Base-by-base conservation (phyloP, 2,329 filamentous ascomycete genomes). In the Fusarium illudens region DNA sequence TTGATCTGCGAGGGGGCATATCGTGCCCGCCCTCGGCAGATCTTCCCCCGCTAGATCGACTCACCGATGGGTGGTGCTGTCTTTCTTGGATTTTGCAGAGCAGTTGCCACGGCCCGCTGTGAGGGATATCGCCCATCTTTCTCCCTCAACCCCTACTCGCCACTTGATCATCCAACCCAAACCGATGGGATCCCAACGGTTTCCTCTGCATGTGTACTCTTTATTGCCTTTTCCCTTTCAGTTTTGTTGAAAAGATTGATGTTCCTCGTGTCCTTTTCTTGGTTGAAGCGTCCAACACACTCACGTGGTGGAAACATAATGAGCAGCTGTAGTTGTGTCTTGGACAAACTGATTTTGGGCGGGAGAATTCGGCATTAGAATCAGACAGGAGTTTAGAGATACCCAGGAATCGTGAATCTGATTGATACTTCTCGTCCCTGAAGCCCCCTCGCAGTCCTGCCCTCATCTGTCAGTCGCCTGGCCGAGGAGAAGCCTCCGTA, bases 381-480 rank as follows among this genome's bases (percentile, higher is more conserved):
- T 50, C 66, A 72, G 60, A 68, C 29, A 51, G 69, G 69, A 62
- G 69, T 71, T 66, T 51, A 52, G 60, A 61, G 59, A 65, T 64
- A 62, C 61, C 64, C 70, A 34, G 60, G 57, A 67, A 66, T 53
- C 60, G 49, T 51, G 34, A 67, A 59, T 20, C 30, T 59, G 62
- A 61, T 34, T 25, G 25, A 50, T 49, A 33, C 10, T 36, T 33
- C 19, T 9, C n/a, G 42, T 33, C 32, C 15, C 30, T 33, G n/a
- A 17, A 37, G 22, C n/a, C 20, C 9, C 48, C 11, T 22, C 29
- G 19, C 13, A 33, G 48, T 20, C 33, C 25, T 42, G 13, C 37
- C 29, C 55, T 56, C 42, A 53, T 49, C 36, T 56, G 49, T 22
- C 36, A 39, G 46, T 20, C 62, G 46, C 56, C 46, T 49, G 33